Evolutionary conservation across 495 filamentous ascomycete species (phyloP), one percentile per base, ranked within the genome.

Genomic region (Lepraria neglecta): DNA sequence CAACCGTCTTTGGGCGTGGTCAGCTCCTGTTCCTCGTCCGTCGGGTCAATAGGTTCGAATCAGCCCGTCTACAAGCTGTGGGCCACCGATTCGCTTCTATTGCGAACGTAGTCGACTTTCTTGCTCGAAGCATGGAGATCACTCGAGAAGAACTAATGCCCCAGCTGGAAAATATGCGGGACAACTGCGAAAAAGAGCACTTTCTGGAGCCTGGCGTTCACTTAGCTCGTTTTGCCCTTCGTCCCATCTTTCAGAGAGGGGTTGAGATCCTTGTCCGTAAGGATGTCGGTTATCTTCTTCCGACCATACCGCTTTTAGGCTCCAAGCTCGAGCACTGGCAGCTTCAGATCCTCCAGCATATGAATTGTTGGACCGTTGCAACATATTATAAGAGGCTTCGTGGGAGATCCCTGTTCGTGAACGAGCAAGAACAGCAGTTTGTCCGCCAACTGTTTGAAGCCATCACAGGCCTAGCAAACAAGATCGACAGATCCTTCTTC

Each of bases 21-120:
- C 87, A 91, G 58, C 72, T 92, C 53, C 81, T 96, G 64, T 92
- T 95, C 63, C 78, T 92, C 24, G 86, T 92, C n/a, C 86, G 86
- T 15, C 78, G 78, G 40, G 76, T 88, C 3, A 77, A 81, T 31
- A 78, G 74, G 56, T 72, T 75, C 0, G 84, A 84, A 11, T 78
- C 82, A 7, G 71, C 77, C 55, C 80, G 79, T 24, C 73, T 96
- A n/a, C 78, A 84, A 60, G 82, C 84, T 3, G 72, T 77, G n/a
- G 91, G 92, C 0, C 94, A 83, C 68, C 80, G 85, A 15, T 96
- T 96, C 63, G 87, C 88, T 6, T 76, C 80, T 7, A 74, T 87
- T 21, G 77, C 80, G 27, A 86, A 90, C 52, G 83, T 96, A n/a
- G 76, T 81, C 12, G 79, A 78, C 4, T 79, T 81, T 35, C 80